These are phyloP conservation scores for Colletotrichum sidae DNA, from an alignment of 2,329 filamentous ascomycete species.

Conservation along the genomic window DNA sequence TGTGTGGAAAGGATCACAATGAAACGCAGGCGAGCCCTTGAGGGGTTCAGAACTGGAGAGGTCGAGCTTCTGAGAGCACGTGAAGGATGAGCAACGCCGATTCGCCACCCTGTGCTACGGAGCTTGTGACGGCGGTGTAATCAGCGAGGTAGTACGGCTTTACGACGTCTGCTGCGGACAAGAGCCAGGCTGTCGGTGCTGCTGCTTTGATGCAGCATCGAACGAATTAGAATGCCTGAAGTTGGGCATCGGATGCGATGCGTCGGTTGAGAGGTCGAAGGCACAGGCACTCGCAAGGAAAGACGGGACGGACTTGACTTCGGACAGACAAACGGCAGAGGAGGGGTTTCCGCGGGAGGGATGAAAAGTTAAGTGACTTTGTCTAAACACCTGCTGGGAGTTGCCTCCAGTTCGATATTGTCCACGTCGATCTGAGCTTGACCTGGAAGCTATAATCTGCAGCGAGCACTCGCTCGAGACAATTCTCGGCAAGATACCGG, in stretches of 20 bases:
- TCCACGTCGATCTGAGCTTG: not conserved
- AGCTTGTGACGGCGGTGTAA: slow-evolving; percentile 2
- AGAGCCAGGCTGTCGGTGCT: slow-evolving; percentile 23
- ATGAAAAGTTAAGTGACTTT: not conserved
- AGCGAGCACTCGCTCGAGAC: too few relatives aligned
- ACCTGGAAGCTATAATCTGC: too few relatives aligned
- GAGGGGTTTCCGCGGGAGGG: slow-evolving; percentile 17
- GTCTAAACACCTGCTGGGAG: not conserved
- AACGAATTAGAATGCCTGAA: slow-evolving; percentile 8
- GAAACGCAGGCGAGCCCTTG: slow-evolving; percentile 4
- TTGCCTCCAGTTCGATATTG: not conserved
- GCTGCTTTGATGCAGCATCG: slow-evolving; percentile 11
- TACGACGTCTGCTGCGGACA: not conserved
- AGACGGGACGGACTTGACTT: slow-evolving; percentile 16
- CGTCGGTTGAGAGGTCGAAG: slow-evolving; percentile 8
- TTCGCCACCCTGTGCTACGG: slow-evolving; percentile 18
- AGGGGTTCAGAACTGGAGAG: not conserved
- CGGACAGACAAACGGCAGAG: slow-evolving; percentile 21
- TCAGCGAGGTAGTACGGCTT: too few relatives aligned
- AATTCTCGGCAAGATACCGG: too few relatives aligned
- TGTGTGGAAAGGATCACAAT: not conserved
- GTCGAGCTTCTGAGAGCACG: slow-evolving; percentile 3
- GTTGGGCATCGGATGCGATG: slow-evolving; percentile 12
- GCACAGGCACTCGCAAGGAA: slow-evolving; percentile 15
- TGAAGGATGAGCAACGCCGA: slow-evolving; percentile 14